A percentile compares a stretch with the other conserved stretches of the same genome.
phyloP scores from a whole-genome alignment of 2,329 filamentous ascomycete genomes.

The Atkinsonella hypoxylon region DNA sequence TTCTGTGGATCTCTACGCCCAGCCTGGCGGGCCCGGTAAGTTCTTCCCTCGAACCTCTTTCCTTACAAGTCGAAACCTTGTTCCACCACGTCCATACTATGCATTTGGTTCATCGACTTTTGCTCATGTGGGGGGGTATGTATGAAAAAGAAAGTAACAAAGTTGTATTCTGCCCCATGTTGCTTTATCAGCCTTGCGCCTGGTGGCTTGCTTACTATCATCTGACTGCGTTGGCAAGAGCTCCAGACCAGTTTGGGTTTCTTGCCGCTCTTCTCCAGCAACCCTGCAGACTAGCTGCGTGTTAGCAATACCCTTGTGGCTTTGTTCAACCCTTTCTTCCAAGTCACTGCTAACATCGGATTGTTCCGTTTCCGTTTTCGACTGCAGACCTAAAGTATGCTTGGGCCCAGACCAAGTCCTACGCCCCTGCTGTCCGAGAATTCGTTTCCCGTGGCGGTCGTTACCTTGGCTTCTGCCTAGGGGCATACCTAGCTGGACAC shows the following conservation, averaged over 20 bases:
- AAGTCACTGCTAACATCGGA: background rate
- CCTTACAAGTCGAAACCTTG: background rate
- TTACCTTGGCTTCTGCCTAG: constrained; percentile 18
- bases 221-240: background rate
- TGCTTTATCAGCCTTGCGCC: background rate
- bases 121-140: background rate
- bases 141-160: background rate
- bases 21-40: constrained; percentile 12
- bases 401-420: constrained; percentile 10
- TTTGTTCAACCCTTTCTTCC: background rate
- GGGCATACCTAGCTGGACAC: constrained; percentile 16
- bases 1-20: constrained; percentile 11
- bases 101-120: background rate
- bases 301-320: background rate
- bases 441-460: constrained; percentile 14
- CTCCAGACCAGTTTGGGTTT: background rate
- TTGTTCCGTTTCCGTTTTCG: background rate
- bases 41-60: background rate
- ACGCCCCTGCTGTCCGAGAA: constrained; percentile 8
- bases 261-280: background rate
- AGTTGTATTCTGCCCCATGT: background rate
- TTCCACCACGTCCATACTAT: background rate
- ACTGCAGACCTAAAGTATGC: constrained; percentile 11
- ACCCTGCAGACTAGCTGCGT: background rate
- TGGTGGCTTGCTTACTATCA: background rate